A percentile compares a stretch with the other conserved stretches of the same genome.
Conservation (phyloP, 2,329 filamentous ascomycete genomes). For the Orbilia blumenaviensis region DNA sequence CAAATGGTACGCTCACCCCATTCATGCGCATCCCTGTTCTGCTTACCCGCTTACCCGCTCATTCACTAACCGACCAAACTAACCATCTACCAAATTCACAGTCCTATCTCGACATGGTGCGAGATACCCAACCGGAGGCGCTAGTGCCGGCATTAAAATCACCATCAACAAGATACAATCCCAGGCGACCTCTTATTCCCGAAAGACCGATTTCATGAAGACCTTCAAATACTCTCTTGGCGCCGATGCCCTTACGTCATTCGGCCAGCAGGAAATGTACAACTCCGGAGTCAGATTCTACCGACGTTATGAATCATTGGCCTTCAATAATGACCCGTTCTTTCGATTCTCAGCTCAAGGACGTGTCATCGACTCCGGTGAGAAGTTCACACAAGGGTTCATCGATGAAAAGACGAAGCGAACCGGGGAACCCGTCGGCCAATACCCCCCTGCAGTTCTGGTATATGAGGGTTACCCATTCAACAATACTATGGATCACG, state of each 20-base stretch:
- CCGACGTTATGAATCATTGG: constrained; percentile 73
- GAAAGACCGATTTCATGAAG: constrained; percentile 74
- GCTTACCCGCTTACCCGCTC: neutral
- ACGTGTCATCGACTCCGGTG: constrained; percentile 77
- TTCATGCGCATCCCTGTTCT: no score
- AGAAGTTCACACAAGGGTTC: constrained; percentile 79
- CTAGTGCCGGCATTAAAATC: constrained; percentile 73
- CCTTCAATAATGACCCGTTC: constrained; percentile 71
- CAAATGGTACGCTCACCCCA: constrained; percentile 63
- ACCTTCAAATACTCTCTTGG: constrained; percentile 77
- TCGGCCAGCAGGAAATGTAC: constrained; percentile 75
- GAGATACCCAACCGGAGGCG: constrained; percentile 75
- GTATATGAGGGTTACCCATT: constrained; percentile 72
- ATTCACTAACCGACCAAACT: neutral
- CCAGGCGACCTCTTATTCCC: constrained; percentile 66
- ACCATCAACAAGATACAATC: constrained; percentile 61
- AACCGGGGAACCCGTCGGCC: constrained; percentile 62
- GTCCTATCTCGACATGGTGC: constrained; percentile 85
- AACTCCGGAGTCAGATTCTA: constrained; percentile 81
- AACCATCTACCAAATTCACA: neutral
- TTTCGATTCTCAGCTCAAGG: constrained; percentile 75
- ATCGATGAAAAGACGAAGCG: constrained; percentile 66
- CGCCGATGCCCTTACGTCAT: constrained; percentile 73
- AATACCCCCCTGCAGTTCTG: constrained; percentile 64
- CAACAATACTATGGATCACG: constrained; percentile 86